Conservation (phyloP, 352 stramenopile genomes). For the Bremia lactucae region DNA sequence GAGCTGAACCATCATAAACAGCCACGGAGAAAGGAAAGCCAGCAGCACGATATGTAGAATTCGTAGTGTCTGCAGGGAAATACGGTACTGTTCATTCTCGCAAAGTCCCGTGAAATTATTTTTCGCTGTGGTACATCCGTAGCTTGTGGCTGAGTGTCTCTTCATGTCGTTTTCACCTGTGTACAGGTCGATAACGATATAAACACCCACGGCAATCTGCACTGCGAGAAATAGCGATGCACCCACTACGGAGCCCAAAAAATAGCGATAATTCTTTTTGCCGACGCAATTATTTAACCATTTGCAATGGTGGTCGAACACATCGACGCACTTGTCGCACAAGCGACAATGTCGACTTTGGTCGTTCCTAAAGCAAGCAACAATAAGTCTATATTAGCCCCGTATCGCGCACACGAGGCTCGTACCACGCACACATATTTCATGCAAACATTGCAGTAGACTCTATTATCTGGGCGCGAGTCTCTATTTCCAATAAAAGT, state of each 20-base stretch:
- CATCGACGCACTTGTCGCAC: constrained; percentile 93
- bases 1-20: constrained; percentile 71
- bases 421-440: constrained; percentile 66
- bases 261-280: constrained; percentile 78
- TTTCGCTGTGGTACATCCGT: constrained; percentile 43
- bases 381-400: background rate
- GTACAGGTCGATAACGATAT: constrained; percentile 47
- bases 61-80: constrained; percentile 47
- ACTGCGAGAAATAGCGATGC: constrained; percentile 52
- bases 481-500: constrained; percentile 21
- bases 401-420: background rate
- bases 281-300: constrained; percentile 95
- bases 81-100: constrained; percentile 33
- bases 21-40: constrained; percentile 55
- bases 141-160: constrained; percentile 42
- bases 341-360: constrained; percentile 89
- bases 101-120: constrained; percentile 38
- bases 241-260: constrained; percentile 60
- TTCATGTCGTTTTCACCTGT: constrained; percentile 31
- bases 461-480: constrained; percentile 31
- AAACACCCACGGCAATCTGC: constrained; percentile 58
- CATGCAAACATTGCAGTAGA: constrained; percentile 85
- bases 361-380: constrained; percentile 42
- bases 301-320: constrained; percentile 97
- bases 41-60: constrained; percentile 58